These are phyloP conservation scores for Pseudonectria buxi DNA, from an alignment of 2,329 filamentous ascomycete genomes.

Conservation along the genomic window DNA sequence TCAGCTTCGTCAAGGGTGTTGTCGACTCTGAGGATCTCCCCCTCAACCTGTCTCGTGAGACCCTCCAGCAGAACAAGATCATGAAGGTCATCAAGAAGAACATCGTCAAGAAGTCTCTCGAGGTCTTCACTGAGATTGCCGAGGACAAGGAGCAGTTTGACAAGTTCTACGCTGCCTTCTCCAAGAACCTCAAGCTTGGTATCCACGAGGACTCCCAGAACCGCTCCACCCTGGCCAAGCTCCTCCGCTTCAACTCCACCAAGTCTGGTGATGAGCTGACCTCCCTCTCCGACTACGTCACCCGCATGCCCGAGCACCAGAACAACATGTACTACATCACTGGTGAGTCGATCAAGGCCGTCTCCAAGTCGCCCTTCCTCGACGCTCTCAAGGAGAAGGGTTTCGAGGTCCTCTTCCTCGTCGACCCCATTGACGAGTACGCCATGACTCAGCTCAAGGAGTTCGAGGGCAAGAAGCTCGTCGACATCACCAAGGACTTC, in stretches of 20 bases:
- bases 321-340: conserved; percentile 99
- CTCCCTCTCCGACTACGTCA: conserved; percentile 94
- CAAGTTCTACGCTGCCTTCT: conserved; percentile 99
- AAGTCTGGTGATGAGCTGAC: conserved; percentile 96
- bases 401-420: conserved; percentile 98
- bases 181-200: conserved; percentile 99
- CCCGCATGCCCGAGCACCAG: conserved; percentile 99
- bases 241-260: conserved; percentile 97
- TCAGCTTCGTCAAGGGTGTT: conserved; percentile 99
- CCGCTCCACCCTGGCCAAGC: conserved; percentile 86
- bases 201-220: conserved; percentile 99
- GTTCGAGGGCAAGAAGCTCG: conserved; percentile 99
- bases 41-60: conserved; percentile 99
- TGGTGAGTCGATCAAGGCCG: conserved; percentile 97
- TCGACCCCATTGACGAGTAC: conserved; percentile 99
- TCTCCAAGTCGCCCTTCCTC: conserved; percentile 96
- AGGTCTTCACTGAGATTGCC: conserved; percentile 98
- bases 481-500: conserved; percentile 99
- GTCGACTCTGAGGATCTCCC: conserved; percentile 99
- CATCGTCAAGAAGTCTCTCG: conserved; percentile 99
- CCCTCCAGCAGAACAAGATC: conserved; percentile 99
- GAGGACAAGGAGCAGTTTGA: conserved; percentile 99
- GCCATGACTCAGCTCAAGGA: conserved; percentile 99
- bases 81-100: conserved; percentile 99
- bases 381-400: conserved; percentile 98